A percentile compares a stretch with the other conserved stretches of the same genome.
These are phyloP conservation scores for Cyberlindnera saturnus DNA, from an alignment of 805 yeast species.

Conservation along the genomic window DNA sequence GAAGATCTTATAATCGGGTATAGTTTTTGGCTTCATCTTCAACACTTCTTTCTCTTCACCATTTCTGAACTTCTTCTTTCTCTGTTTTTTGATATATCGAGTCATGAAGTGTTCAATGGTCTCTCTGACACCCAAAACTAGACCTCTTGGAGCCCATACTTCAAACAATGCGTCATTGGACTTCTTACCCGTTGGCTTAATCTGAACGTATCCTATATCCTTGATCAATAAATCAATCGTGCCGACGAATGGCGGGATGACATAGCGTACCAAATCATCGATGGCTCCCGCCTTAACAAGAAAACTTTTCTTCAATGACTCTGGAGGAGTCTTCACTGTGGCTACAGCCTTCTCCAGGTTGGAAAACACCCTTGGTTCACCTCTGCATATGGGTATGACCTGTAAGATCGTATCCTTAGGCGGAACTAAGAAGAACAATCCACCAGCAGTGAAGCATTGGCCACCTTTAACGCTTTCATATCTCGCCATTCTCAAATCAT, in stretches of 20 bases:
- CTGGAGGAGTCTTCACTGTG: constrained; percentile 21
- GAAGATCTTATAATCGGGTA: constrained; percentile 22
- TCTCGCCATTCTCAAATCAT: constrained; percentile 24
- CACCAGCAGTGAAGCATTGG: constrained; percentile 50
- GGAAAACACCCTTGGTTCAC: constrained; percentile 24
- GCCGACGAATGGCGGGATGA: constrained; percentile 69
- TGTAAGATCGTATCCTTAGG: constrained; percentile 47
- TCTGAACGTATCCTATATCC: constrained; percentile 56
- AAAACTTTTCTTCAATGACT: constrained; percentile 21
- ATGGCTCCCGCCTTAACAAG: constrained; percentile 27
- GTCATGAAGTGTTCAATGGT: constrained; percentile 40
- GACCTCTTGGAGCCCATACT: constrained; percentile 50
- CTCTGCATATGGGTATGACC: constrained; percentile 38
- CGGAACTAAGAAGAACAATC: constrained; percentile 50
- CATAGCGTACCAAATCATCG: constrained; percentile 34
- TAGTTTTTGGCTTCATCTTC: constrained; percentile 15
- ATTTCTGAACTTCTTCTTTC: constrained; percentile 12
- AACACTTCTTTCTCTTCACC: constrained; percentile 10
- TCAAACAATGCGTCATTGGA: constrained; percentile 32
- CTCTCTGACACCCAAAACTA: constrained; percentile 47
- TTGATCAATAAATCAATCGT: constrained; percentile 58
- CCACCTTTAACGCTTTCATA: constrained; percentile 37
- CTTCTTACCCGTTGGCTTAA: constrained; percentile 52
- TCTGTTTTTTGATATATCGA: constrained; percentile 23
- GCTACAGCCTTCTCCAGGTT: constrained; percentile 29